phyloP scores from a whole-genome alignment of 2,329 filamentous ascomycete genomes.

The Penicillium oxalicum region DNA sequence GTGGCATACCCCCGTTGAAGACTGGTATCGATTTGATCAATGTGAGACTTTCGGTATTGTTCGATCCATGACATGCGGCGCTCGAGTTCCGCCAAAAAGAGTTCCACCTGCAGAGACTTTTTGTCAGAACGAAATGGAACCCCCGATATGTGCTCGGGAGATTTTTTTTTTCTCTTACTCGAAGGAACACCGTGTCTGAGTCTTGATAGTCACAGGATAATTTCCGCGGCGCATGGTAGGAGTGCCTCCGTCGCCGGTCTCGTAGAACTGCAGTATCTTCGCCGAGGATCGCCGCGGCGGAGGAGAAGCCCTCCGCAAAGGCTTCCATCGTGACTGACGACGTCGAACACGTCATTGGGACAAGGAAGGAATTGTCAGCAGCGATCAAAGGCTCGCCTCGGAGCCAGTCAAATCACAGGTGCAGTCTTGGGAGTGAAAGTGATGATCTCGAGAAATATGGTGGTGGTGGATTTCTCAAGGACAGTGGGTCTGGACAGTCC shows the following conservation, averaged over 20 bases:
- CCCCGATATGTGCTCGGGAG: neutral
- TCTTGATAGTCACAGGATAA: slow-evolving; percentile 40
- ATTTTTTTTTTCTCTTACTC: slow-evolving; percentile 22
- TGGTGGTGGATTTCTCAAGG: slow-evolving; percentile 4
- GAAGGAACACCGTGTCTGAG: slow-evolving; percentile 42
- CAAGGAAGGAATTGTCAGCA: neutral
- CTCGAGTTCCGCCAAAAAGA: slow-evolving; percentile 70
- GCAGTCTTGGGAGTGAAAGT: too few relatives aligned
- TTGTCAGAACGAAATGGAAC: slow-evolving; percentile 4
- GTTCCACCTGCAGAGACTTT: slow-evolving; percentile 33
- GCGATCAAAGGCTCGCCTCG: neutral
- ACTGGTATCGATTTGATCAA: slow-evolving; percentile 74
- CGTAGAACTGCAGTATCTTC: slow-evolving; percentile 33
- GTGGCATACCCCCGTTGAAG: slow-evolving; percentile 81
- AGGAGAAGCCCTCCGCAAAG: slow-evolving; percentile 25
- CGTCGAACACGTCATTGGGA: slow-evolving; percentile 35
- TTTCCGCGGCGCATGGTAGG: slow-evolving; percentile 40
- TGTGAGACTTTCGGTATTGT: slow-evolving; percentile 73
- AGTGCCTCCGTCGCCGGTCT: slow-evolving; percentile 40
- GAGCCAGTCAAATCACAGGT: too few relatives aligned
- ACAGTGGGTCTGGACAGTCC: slow-evolving; percentile 5
- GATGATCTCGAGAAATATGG: neutral
- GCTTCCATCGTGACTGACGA: slow-evolving; percentile 38
- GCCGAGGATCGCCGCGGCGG: slow-evolving; percentile 24
- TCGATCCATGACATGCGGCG: slow-evolving; percentile 82